Evolutionary conservation across 768 basidiomycete genomes (phyloP), one percentile per base, ranked within the genome.

Genomic region (Kwoniella europaea): DNA sequence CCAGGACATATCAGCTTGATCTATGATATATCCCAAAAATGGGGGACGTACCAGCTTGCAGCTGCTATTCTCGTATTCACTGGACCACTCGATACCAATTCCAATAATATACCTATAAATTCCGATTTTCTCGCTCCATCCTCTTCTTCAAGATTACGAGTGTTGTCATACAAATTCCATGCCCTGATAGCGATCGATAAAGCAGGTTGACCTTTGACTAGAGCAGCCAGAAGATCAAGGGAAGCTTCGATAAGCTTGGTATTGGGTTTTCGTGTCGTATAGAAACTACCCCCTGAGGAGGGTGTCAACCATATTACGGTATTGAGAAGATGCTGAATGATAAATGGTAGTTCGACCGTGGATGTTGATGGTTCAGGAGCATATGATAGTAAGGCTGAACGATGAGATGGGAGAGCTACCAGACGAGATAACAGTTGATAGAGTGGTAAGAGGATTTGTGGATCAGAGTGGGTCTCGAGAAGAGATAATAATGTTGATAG

Each of bases 391-490:
- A 83, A 71, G 10, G 77, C 73, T 24, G 71, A 66, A n/a, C 82
- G 75, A 69, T 83, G 79, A 12, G 65, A 74, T 2, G 82, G 76
- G 10, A 79, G 67, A 10, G 73, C 75, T 27, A 76, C 72, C 13
- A 82, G 74, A 12, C 81, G 76, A 10, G 82, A 71, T 29, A 81
- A 63, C 41, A 82, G 69, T 66, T 83, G 82, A 52, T 77, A 81
- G 2, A 83, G 68, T 1, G 82, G 82, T 35, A 83, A 71, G 13
- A 79, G 57, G 20, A 71, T 77, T 52, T 80, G 77, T 0, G 78
- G 68, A 35, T 77, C 72, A 5, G 74, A 57, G 29, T 69, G 29
- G 9, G 61, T 56, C 6, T 75, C 60, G 6, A 81, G 58, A 18
- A 81, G 56, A 6, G 75, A 69, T 12, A 82, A 27, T 4, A 82